phyloP scores from a whole-genome alignment of 108 stramenopile genomes.

The Pelagomonas calceolata region DNA sequence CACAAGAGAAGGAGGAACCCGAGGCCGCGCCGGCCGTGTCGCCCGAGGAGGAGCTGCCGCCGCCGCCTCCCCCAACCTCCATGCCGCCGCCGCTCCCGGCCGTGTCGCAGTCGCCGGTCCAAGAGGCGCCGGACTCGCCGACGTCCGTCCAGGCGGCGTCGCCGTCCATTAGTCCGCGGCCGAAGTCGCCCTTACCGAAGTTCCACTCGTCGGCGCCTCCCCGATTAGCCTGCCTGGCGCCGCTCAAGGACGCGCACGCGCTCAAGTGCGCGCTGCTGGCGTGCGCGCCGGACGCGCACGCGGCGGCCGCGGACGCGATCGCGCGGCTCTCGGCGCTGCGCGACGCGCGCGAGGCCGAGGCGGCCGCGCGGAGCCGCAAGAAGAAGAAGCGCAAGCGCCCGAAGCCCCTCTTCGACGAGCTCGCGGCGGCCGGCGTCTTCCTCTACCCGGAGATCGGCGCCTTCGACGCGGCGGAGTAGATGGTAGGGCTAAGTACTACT shows the following conservation, averaged over 20 bases:
- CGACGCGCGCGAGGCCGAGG: background rate
- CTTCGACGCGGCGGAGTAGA: no score
- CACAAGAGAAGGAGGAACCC: no score
- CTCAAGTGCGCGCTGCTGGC: background rate
- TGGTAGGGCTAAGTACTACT: no score
- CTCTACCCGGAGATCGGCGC: background rate
- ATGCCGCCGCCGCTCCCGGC: no score
- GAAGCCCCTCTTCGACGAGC: background rate
- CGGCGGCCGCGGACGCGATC: background rate
- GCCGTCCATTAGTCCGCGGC: no score
- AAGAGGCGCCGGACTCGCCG: no score
- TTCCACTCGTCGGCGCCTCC: background rate
- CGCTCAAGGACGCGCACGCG: background rate
- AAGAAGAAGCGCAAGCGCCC: background rate
- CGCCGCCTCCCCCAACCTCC: no score
- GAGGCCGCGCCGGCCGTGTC: no score
- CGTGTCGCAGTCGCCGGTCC: no score
- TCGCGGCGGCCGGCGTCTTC: background rate
- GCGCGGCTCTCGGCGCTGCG: background rate
- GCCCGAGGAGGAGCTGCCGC: no score
- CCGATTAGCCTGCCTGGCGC: background rate
- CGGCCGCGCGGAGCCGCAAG: background rate
- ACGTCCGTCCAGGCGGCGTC: no score
- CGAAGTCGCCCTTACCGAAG: background rate
- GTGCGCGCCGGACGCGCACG: background rate